Conservation (phyloP, 176 grass and related monocot species). For the Rhipidocladum racemiflorum region DNA sequence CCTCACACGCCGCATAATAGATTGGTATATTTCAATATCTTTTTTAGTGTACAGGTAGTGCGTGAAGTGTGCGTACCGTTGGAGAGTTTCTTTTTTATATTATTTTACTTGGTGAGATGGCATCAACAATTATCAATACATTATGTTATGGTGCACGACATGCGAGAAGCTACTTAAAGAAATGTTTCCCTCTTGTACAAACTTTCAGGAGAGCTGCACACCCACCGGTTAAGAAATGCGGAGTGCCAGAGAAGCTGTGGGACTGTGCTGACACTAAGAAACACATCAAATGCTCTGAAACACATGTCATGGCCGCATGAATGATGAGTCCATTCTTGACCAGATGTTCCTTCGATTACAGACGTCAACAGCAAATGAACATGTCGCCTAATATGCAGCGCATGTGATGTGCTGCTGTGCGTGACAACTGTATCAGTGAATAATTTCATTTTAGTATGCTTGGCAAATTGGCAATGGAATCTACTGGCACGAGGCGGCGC, state of each 20-base stretch:
- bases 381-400: slow-evolving; percentile 5
- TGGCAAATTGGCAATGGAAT: background rate
- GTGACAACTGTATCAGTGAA: background rate
- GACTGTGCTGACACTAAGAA: background rate
- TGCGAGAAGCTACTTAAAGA: slow-evolving; percentile 15
- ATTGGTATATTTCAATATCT: too few species aligned
- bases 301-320: slow-evolving; percentile 1
- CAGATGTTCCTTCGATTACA: slow-evolving; percentile 13
- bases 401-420: slow-evolving; percentile 34
- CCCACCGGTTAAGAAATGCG: slow-evolving; percentile 9
- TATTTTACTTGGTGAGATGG: background rate
- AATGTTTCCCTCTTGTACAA: background rate
- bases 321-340: slow-evolving; percentile 34
- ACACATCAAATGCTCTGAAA: slow-evolving; percentile 10
- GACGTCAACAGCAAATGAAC: background rate
- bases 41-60: too few species aligned
- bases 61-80: too few species aligned
- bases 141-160: background rate
- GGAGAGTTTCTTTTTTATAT: too few species aligned
- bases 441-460: background rate
- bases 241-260: background rate
- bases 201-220: slow-evolving; percentile 8
- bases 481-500: background rate
- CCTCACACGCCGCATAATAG: too few species aligned
- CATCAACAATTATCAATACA: slow-evolving; percentile 5